Base-by-base conservation (phyloP, 768 basidiomycete genomes). In the Kwoniella heveanensis region DNA sequence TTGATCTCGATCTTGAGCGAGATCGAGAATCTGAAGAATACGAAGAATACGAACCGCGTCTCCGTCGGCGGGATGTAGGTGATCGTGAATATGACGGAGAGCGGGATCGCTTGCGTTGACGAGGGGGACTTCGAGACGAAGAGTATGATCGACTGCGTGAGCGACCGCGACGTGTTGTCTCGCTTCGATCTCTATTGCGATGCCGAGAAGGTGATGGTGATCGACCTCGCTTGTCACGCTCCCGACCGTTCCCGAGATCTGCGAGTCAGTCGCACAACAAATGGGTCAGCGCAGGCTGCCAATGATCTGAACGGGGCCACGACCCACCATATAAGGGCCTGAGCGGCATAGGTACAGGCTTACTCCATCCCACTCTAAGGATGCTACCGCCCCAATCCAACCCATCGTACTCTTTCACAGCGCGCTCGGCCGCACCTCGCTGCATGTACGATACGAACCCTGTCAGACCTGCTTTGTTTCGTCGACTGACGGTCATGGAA, bases 391-490 rank as follows among this genome's bases (percentile, higher is more conserved):
- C 91, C 96, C 95, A 99, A 48, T 96, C 92, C 64, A 88, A 87
- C 1, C 94, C 93, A 71, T 99, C 96, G 59, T 91, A 85, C 76
- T 95, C 90, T 25, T 89, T 88, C 22, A 96, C 82, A 2, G 95
- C 95, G 47, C 80, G 82, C 76, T 98, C 95, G 1, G 96, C 95
- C 71, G 93, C 92, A 68, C 86, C 86, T 54, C 96, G 85, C 70
- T 88, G 91, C 91, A 98, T 96, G 79, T 89, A 98, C 0, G 93
- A 91, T 21, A 99, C 96, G 74, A 99, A 99, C 1, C 96, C 96
- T 73, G 91, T 92, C 22, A 98, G 83, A 17, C 91, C 91, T 13
- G 87, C 75, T 80, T 90, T 65, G 26, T 54, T 53, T 47, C 66
- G 26, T 47, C 92, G 85, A 17, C 87, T 84, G 8, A 85, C 80